Evolutionary conservation across 1,139 yeast species (phyloP).

Genomic region (Diutina pseudorugosa): DNA sequence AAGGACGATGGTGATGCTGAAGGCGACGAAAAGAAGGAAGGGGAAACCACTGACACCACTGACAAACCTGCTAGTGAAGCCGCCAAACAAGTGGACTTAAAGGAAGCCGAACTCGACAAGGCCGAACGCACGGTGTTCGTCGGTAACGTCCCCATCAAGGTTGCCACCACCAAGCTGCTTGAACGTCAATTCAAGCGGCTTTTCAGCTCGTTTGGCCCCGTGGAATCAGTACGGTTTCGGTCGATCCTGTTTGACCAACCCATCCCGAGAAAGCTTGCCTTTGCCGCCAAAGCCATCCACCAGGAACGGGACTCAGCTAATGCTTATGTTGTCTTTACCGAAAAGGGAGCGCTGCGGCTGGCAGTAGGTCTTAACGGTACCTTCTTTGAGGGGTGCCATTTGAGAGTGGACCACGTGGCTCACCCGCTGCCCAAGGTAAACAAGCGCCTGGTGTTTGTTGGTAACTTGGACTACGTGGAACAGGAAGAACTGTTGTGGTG

Average conservation of each 20-base stretch:
- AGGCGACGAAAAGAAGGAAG: too few relatives aligned
- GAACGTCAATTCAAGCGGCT: constrained; percentile 54
- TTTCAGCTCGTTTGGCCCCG: constrained; percentile 45
- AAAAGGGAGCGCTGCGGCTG: constrained; percentile 38
- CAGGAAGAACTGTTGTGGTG: constrained; percentile 83
- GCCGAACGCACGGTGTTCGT: constrained; percentile 85
- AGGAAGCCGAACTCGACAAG: constrained; percentile 63
- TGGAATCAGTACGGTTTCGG: constrained; percentile 76
- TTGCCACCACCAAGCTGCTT: constrained; percentile 49
- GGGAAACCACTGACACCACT: constrained; percentile 9
- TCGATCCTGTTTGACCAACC: constrained; percentile 85
- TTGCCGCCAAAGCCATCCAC: constrained; percentile 69
- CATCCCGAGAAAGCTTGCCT: constrained; percentile 87
- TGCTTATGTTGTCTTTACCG: constrained; percentile 72
- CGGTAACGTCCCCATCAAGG: constrained; percentile 59
- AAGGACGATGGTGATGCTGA: constrained; percentile 9
- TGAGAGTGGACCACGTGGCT: constrained; percentile 84
- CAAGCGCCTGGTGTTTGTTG: constrained; percentile 79
- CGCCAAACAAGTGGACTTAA: constrained; percentile 35
- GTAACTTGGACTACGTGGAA: constrained; percentile 89
- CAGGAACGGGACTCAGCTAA: constrained; percentile 69
- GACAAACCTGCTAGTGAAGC: constrained; percentile 15
- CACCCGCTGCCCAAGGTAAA: constrained; percentile 85
- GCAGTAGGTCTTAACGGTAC: constrained; percentile 54
- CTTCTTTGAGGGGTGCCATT: constrained; percentile 58